Conservation (phyloP, 805 yeast genomes). For the Sungouiella thailandica region DNA sequence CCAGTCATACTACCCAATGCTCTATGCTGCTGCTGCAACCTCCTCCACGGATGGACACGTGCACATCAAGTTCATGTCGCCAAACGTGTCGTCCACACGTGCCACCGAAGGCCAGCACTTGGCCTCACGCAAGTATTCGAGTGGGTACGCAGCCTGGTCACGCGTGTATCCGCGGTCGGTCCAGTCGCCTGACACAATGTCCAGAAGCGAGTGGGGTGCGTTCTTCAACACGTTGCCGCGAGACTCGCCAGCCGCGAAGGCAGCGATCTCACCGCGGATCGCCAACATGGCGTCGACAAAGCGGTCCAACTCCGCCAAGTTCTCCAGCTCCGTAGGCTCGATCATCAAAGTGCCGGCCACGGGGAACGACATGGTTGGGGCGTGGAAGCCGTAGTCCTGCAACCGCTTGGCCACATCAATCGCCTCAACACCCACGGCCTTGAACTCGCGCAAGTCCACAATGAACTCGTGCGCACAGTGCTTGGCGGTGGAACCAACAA, state of each 20-base stretch:
- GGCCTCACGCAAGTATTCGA: slow-evolving; percentile 61
- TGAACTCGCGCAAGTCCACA: slow-evolving; percentile 82
- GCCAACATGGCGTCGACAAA: slow-evolving; percentile 83
- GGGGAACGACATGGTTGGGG: slow-evolving; percentile 98
- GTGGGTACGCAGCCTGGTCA: slow-evolving; percentile 90
- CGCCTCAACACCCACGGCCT: slow-evolving; percentile 79
- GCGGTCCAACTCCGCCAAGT: slow-evolving; percentile 81
- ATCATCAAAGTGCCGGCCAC: slow-evolving; percentile 97
- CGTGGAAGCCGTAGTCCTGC: slow-evolving; percentile 98
- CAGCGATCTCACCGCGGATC: slow-evolving; percentile 77
- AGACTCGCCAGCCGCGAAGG: slow-evolving; percentile 59
- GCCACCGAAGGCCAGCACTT: slow-evolving; percentile 97
- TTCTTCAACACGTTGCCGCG: slow-evolving; percentile 72
- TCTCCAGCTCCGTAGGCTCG: slow-evolving; percentile 96
- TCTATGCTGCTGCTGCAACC: no score
- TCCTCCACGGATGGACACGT: slow-evolving; percentile 89
- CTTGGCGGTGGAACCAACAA: slow-evolving; percentile 52
- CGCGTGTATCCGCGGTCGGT: slow-evolving; percentile 80
- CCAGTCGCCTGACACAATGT: slow-evolving; percentile 74
- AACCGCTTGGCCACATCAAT: slow-evolving; percentile 95
- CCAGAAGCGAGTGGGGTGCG: slow-evolving; percentile 88
- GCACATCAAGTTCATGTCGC: slow-evolving; percentile 88
- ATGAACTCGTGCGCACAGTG: slow-evolving; percentile 97
- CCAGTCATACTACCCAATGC: no score
- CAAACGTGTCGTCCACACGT: slow-evolving; percentile 90